Conservation (phyloP, 2,329 filamentous ascomycete genomes). For the Aaosphaeria arxii region DNA sequence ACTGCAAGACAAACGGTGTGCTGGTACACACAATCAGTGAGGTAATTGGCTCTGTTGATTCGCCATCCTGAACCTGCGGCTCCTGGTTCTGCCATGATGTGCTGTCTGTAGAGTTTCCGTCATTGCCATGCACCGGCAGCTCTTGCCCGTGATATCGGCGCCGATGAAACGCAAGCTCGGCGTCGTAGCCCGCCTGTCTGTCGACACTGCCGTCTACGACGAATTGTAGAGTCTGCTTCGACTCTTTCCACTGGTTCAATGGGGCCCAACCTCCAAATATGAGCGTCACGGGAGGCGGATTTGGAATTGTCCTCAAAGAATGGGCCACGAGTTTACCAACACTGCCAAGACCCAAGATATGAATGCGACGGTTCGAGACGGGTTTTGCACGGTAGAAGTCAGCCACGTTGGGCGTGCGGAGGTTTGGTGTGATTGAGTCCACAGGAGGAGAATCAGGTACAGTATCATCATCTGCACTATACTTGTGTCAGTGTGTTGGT, state of each 20-base stretch:
- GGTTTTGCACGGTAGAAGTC: conserved; percentile 31
- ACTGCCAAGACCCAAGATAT: conserved; percentile 78
- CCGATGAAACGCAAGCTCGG: conserved; percentile 40
- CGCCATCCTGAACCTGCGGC: conserved; percentile 13
- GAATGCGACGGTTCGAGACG: conserved; percentile 35
- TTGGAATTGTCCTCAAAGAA: conserved; percentile 59
- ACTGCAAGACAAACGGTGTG: conserved; percentile 63
- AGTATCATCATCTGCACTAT: conserved; percentile 1
- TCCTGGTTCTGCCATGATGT: conserved; percentile 1
- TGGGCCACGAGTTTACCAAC: conserved; percentile 77
- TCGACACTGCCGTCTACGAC: conserved; percentile 44
- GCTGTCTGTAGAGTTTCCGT: not conserved
- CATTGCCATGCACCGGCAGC: conserved; percentile 4
- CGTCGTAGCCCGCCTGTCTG: conserved; percentile 42
- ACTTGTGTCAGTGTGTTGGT: not conserved
- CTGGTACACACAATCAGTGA: conserved; percentile 81
- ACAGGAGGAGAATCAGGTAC: not conserved
- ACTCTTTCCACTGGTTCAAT: conserved; percentile 48
- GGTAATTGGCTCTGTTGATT: conserved; percentile 54
- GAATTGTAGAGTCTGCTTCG: conserved; percentile 43
- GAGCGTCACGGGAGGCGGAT: conserved; percentile 72
- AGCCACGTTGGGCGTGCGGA: conserved; percentile 11
- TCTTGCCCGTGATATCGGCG: conserved; percentile 39
- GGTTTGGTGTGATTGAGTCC: not conserved
- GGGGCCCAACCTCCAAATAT: conserved; percentile 62